Evolutionary conservation across 305 asterid genomes (phyloP), one percentile per base, ranked within the genome.

Genomic region (Vinca major): DNA sequence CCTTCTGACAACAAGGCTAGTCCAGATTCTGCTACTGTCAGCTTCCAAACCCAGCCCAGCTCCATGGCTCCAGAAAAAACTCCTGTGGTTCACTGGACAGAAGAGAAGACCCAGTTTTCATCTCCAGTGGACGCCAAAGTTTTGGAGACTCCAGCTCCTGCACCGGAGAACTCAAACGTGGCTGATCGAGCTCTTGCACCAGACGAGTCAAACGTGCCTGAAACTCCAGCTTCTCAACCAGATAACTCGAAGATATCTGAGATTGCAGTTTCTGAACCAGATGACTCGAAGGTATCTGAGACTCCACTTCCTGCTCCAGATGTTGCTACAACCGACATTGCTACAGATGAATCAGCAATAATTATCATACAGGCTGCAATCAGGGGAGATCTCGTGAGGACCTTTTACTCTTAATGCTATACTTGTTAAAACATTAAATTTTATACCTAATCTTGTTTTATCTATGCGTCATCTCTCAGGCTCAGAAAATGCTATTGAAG

Each of bases 301-400:
- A 45, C 10, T 45, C 49, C 49, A 45, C 11, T 1, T 45, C 64
- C 80, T 52, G 67, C 14, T 41, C 81, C 80, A 73, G 82, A 82
- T 68, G 81, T 77, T 62, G 43, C 53, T 63, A 74, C 67, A 73
- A 71, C 69, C 67, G 84, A 80, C 61, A 52, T 55, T 37, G 54
- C 21, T 55, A 67, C 48, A 39, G 93, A 91, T 74, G 99, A 88
- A 81, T 64, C 78, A 41, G 77, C 76, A 73, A 70, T 81, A 58
- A 83, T 84, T 66, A 69, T 79, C 71, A 89, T 94, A 75, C 99
- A 94, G 86, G 71, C 95, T 62, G 87, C 88, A 71, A 70, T 88
- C 61, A 85, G 98, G 80, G 86, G 80, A 66, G 81, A 77, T 76
- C 88, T 86, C 89, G 99, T 94, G 80, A 53, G 83, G 78, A 57